phyloP scores from a whole-genome alignment of 2,329 filamentous ascomycete genomes.

The Mycosphaerella arachidis region DNA sequence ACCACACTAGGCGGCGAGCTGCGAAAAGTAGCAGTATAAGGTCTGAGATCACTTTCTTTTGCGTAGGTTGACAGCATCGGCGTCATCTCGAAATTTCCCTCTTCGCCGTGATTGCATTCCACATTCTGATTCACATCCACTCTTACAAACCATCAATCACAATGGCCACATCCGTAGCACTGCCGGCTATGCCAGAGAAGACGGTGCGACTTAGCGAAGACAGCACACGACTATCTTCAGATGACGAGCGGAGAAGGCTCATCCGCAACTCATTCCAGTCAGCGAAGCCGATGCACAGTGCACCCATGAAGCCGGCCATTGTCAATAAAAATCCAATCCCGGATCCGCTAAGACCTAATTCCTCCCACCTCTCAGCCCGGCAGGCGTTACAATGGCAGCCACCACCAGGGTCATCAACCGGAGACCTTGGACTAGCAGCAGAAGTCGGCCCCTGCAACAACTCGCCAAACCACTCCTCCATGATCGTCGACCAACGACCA shows the following conservation, averaged over 20 bases:
- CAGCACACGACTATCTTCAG: background rate
- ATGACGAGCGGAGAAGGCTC: slow-evolving; percentile 1
- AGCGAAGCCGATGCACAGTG: slow-evolving; percentile 2
- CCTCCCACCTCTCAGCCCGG: background rate
- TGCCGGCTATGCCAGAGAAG: slow-evolving; percentile 1
- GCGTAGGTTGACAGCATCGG: background rate
- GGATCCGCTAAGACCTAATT: slow-evolving; percentile 2
- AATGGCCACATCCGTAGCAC: background rate
- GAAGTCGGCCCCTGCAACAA: background rate
- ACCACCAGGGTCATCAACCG: background rate
- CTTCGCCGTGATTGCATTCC: background rate
- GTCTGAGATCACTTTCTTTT: background rate
- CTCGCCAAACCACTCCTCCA: slow-evolving; percentile 1
- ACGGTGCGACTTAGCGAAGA: slow-evolving; percentile 4
- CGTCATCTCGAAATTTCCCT: background rate
- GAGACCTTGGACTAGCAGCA: background rate
- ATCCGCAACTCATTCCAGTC: slow-evolving; percentile 5
- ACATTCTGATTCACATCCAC: background rate
- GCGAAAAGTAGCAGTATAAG: background rate
- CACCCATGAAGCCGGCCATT: background rate
- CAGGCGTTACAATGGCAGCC: slow-evolving; percentile 1
- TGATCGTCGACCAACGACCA: slow-evolving; percentile 1
- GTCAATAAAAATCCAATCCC: background rate
- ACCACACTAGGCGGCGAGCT: background rate
- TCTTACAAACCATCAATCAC: background rate